Base-by-base conservation (phyloP, 192 early-diverging fungal genomes). In the Gryganskiella cystojenkinii region DNA sequence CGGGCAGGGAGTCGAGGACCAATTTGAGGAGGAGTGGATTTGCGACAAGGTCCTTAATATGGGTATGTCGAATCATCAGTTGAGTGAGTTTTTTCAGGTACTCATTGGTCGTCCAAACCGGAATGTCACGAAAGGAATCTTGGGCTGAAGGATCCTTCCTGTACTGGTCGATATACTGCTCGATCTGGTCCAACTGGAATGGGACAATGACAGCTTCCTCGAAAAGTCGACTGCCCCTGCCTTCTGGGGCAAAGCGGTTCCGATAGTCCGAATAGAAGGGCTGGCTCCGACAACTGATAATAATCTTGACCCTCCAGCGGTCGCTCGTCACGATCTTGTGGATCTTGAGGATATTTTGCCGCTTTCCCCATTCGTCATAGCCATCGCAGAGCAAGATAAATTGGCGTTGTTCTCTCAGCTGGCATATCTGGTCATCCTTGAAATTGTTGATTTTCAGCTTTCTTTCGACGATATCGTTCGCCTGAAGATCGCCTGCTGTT, bases 381-480 rank as follows among this genome's bases (percentile, higher is more conserved):
- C 61, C 61, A 37, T 63, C 61, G 24, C 61, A 63, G 17, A 63
- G 50, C 35, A 63, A 27, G 0, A 51, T 11, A 10, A 63, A 31
- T 22, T 37, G 47, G 10, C 9, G 52, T 7, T 40, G 6, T 34
- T 52, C 13, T 13, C 35, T 51, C 35, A 63, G 15, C 15, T 63
- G 33, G 4, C 11, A 15, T n/a, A 63, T 63, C 30, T 63, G 61
- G 3, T 3, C 27, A 3, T 51, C 61, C 9, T 46, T 37, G 34
- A 63, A 63, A 0, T 13, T 28, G 17, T n/a, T 5, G 14, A 17
- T 40, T n/a, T 9, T n/a, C 22, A 63, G 22, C 1, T 63, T 46
- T 15, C 35, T 35, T 11, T n/a, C 47, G 35, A 63, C 14, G n/a
- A 63, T 19, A 37, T 63, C 61, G 22, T 52, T 25, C 19, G 50